Conservation (phyloP, 1,284 basidiomycete species). For the Boletus calvinii region DNA sequence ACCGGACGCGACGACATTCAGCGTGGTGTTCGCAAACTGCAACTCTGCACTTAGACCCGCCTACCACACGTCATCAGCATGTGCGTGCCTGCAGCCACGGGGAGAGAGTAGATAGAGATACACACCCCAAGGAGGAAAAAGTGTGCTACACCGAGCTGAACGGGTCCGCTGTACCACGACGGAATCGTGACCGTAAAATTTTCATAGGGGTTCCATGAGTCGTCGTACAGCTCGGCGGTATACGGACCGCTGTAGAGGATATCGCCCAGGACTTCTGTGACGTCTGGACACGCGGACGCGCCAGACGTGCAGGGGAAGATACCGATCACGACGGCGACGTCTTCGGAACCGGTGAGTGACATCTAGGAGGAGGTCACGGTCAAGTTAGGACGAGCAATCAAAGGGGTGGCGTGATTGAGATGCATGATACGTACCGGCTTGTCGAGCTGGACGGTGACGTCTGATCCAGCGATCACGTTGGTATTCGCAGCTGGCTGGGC, state of each 20-base stretch:
- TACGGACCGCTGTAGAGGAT: conserved; percentile 49
- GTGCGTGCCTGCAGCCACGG: no score
- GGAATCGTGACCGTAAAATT: conserved; percentile 54
- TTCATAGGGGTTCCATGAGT: conserved; percentile 41
- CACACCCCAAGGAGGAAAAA: conserved; percentile 13
- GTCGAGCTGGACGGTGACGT: conserved; percentile 46
- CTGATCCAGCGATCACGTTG: conserved; percentile 38
- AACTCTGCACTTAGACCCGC: conserved; percentile 3
- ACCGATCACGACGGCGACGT: conserved; percentile 47
- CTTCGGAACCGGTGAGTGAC: conserved; percentile 33
- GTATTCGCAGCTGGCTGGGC: conserved; percentile 37
- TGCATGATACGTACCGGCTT: conserved; percentile 40
- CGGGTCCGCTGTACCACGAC: conserved; percentile 27
- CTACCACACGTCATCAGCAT: background rate
- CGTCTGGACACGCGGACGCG: conserved; percentile 11
- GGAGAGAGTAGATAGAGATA: background rate
- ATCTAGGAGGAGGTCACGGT: conserved; percentile 27
- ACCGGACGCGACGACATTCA: background rate
- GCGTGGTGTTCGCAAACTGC: background rate
- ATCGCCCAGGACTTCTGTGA: conserved; percentile 38
- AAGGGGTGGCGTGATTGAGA: background rate
- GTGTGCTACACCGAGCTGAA: conserved; percentile 44
- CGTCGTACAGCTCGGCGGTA: conserved; percentile 30
- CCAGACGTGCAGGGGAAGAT: conserved; percentile 35
- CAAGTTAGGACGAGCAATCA: conserved; percentile 12